Base-by-base conservation (phyloP, 371 early-diverging fungal species). In the Parasitella parasitica region DNA sequence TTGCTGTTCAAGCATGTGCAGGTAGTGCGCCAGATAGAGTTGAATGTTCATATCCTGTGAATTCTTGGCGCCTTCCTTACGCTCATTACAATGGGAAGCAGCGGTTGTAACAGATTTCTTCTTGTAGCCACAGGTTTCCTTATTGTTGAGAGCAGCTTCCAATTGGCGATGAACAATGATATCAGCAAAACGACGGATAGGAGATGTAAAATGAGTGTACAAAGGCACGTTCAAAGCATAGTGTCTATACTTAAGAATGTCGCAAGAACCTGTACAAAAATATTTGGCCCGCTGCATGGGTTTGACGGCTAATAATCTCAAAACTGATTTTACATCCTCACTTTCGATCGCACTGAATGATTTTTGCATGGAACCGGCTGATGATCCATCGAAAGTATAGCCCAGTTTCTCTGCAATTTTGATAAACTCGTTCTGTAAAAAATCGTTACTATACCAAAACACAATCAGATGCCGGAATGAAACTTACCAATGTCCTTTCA, bases 101-200 rank as follows among this genome's bases (percentile, higher is more conserved):
- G 84, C 82, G 35, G 71, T 70, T 6, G 78, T 71, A 35, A 84
- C 68, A 6, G 71, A 53, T 13, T 82, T 70, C 12, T 80, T 81
- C 39, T 59, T 78, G 78, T 71, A 79, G 63, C 62, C 83, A 66
- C 71, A 81, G 43, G 48, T 59, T 56, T 69, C 59, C 59, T 70
- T 66, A 9, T 55, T 50, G 5, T 27, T 20, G n/a, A 88, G 60
- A 1, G 85, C 80, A 11, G 82, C 75, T 22, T 80, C 77, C 13
- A 95, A 72, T 71, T 86, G 85, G n/a, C 99, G 92, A 70, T 99
- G 99, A 4, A 99, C 99, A 67, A 99, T 80, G 52, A 99, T 81
- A 84, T 99, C 99, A 46, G 99, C 93, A 76, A 97, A 99, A 36
- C 99, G 89, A 50, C 99, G 91, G 65, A 99, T 99, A 3, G 99